Conservation (phyloP, 768 basidiomycete genomes). For the Hericium coralloides region DNA sequence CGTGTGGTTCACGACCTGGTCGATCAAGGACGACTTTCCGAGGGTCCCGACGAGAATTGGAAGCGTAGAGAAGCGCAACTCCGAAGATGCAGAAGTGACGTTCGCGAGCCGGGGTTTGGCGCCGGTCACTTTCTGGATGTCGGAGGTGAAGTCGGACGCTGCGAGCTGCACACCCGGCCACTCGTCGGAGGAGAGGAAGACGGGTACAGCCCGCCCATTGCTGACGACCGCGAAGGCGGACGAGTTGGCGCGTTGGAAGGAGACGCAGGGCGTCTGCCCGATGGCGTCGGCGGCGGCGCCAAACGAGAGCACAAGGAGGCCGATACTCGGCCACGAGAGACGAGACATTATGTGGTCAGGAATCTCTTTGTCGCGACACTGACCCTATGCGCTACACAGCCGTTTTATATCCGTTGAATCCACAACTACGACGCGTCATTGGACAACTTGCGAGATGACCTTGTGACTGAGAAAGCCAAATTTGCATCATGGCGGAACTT, state of each 20-base stretch:
- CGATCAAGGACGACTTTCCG: slow-evolving; percentile 45
- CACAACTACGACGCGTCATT: too few species aligned
- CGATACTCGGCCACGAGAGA: not conserved
- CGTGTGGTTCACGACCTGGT: slow-evolving; percentile 41
- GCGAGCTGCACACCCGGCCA: slow-evolving; percentile 59
- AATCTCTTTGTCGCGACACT: too few species aligned
- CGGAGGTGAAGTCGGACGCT: slow-evolving; percentile 48
- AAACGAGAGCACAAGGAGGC: not conserved
- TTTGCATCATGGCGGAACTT: too few species aligned
- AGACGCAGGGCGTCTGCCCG: slow-evolving; percentile 40
- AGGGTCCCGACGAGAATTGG: slow-evolving; percentile 62
- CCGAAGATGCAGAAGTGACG: slow-evolving; percentile 20
- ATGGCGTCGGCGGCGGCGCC: slow-evolving; percentile 27
- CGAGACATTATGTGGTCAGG: not conserved
- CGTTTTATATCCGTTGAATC: too few species aligned
- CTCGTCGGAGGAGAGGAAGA: slow-evolving; percentile 45
- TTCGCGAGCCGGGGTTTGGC: slow-evolving; percentile 42
- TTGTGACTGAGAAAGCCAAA: too few species aligned
- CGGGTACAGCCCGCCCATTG: slow-evolving; percentile 36
- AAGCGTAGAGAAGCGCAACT: slow-evolving; percentile 16
- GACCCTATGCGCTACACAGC: too few species aligned
- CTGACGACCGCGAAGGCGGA: slow-evolving; percentile 35
- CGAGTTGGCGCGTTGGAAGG: slow-evolving; percentile 25
- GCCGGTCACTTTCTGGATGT: slow-evolving; percentile 54
- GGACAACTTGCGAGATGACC: too few species aligned